Evolutionary conservation across 768 basidiomycete genomes (phyloP), one percentile per base, ranked within the genome.

Genomic region (Mycena alexandri): DNA sequence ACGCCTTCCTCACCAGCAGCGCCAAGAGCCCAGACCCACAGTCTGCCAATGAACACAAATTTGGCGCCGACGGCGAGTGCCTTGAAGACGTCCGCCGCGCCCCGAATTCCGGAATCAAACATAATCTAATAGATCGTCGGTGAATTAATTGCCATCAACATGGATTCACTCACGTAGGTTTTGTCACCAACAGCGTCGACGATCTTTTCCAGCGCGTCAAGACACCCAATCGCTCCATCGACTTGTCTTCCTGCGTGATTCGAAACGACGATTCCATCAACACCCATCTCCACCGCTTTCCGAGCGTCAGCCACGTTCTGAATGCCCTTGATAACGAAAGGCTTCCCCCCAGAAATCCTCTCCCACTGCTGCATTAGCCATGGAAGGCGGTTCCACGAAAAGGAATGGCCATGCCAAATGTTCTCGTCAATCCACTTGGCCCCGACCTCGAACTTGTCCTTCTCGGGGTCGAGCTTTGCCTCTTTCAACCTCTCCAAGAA

Each of bases 51-150:
- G 65, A 81, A 76, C 36, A 87, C 87, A 3, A 82, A 83, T 64
- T 87, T 82, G 17, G 86, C 86, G 22, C 87, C 86, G 19, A 88
- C 77, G 2, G 87, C 86, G 50, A 88, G 74, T 5, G 87, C 87
- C 77, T 88, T 87, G 78, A 86, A 83, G n/a, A 86, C 75, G 67
- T 88, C 86, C 6, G 85, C 72, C 4, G 82, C 86, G 11, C 82
- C 84, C 59, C 83, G 80, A 34, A 87, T 80, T 12, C 87, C 85
- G n/a, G 84, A 86, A 75, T 87, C 86, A 65, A 85, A 86, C 24
- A 87, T 76, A 61, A 88, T 81, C 38, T 38, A 38, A 14, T 10
- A 10, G 14, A 14, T 10, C 38, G 38, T 10, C 11, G 38, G 38
- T 9, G 29, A 5, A 9, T 36, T 36, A 36, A 12, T 14, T 11